Percentiles rank a stretch among this genome's conserved stretches.
phyloP scores from a whole-genome alignment of 1,284 basidiomycete species.

The Malassezia yamatoensis region DNA sequence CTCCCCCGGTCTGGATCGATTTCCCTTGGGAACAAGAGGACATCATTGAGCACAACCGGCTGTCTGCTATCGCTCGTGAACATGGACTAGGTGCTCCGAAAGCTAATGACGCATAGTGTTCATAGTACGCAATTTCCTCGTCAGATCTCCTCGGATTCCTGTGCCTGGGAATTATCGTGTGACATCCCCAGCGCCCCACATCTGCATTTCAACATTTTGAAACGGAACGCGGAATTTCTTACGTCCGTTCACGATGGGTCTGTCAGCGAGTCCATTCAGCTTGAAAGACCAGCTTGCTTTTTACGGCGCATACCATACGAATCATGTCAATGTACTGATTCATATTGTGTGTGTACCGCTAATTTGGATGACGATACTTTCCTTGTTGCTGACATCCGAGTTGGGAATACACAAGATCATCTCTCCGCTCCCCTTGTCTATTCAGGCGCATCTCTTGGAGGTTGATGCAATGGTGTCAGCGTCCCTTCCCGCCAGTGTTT shows the following conservation, averaged over 20 bases:
- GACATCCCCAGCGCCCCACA: background rate
- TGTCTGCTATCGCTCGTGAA: conserved; percentile 40
- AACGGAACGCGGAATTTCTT: too few species aligned
- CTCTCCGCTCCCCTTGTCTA: background rate
- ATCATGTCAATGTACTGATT: conserved; percentile 35
- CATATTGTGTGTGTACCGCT: conserved; percentile 37
- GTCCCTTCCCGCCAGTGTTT: background rate
- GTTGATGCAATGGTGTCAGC: background rate
- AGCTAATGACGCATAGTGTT: background rate
- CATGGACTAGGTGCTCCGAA: conserved; percentile 14
- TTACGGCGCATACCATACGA: conserved; percentile 40
- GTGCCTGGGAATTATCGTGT: too few species aligned
- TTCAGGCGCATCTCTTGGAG: background rate
- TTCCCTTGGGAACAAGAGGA: conserved; percentile 46
- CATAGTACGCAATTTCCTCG: too few species aligned
- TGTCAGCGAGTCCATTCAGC: conserved; percentile 28
- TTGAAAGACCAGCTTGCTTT: conserved; percentile 34
- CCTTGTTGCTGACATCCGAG: background rate
- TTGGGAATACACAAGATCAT: background rate
- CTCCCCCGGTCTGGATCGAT: conserved; percentile 43
- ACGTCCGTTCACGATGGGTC: conserved; percentile 17
- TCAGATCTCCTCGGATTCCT: too few species aligned
- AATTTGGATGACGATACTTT: conserved; percentile 25
- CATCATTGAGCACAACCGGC: conserved; percentile 46
- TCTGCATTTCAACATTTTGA: background rate